Base-by-base conservation (phyloP, 345 rosid species). In the Ailanthus altissimus region DNA sequence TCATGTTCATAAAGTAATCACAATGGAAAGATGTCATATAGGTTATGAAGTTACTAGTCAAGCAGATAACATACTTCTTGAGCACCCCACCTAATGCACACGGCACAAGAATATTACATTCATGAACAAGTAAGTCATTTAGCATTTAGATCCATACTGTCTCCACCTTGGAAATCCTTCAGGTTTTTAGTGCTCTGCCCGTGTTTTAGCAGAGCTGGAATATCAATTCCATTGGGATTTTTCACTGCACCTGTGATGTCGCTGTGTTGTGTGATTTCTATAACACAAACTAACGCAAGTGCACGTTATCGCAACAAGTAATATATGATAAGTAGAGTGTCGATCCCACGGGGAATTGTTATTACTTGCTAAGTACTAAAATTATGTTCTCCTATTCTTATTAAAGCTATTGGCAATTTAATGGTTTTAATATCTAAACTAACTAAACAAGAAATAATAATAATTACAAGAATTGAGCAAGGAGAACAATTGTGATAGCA, bases 171-270 rank as follows among this genome's bases (percentile, higher is more conserved):
- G 60, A 85, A 85, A 73, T 83, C 65, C 75, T 58, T 74, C 64
- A 83, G 61, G 74, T 80, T 57, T 12, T 74, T 50, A 42, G 79
- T 71, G 25, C 72, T 54, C 47, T 77, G 78, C 57, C 66, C 79
- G 61, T 83, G 84, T 59, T 28, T 79, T 11, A 90, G 40, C 77
- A 96, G 81, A 66, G 86, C 90, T 5, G 86, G 83, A 67, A 91
- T 82, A 76, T 94, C 86, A 36, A 96, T 85, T 77, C 99, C 98
- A 68, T 91, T 86, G 11, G 80, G 85, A 77, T 85, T 85, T 56
- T 70, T 71, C 36, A 83, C 66, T 36, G 88, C 88, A 23, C 86
- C 88, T 11, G 80, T 85, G 60, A 83, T 49, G 74, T 85, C 88
- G 51, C 81, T n/a, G n/a, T n/a, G n/a, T n/a, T n/a, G n/a, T n/a